Base-by-base conservation (phyloP, 208 protist species). In the Acanthamoeba triangularis region DNA sequence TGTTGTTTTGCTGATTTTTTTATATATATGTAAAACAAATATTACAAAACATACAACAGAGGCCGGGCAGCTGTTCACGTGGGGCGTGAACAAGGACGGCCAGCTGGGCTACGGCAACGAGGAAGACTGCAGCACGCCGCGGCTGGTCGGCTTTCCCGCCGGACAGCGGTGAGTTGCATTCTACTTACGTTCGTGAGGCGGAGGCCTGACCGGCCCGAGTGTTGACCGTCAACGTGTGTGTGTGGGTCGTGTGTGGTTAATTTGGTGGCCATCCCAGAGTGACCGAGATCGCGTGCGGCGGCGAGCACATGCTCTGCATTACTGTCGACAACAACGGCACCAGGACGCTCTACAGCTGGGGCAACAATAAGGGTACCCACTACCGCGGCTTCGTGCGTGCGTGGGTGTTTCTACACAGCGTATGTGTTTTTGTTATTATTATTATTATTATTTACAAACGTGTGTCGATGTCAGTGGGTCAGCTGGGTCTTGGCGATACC, bases 401-500 rank as follows among this genome's bases (percentile, higher is more conserved):
- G n/a, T n/a, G n/a, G n/a, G n/a, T 25, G 8, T 72, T 72, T 72
- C 4, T 4, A 25, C 63, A 72, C 16, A 25, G 16, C 8, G 4
- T 72, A 25, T 72, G 3, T 72, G 4, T 35, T 72, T 72, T 72
- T 72, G 4, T 33, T 72, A 72, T 63, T 28, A 23, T 63, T 63
- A 78, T 78, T 33, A 41, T 78, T 41, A 78, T 54, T 54, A 14
- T 11, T 20, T 18, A 11, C 52, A 6, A 20, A 56, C 13, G 13
- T 56, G 16, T 14, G 13, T 2, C 52, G 52, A 2, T n/a, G 4
- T 74, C 0, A 74, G 65, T 35, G 11, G 69, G 69, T 7, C 69
- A 80, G 69, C 69, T 80, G 30, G 69, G 69, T 14, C 69, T n/a
- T 20, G 69, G 69, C 35, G 33, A 80, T n/a, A 80, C 69, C 16